Percentiles rank a stretch among this genome's conserved stretches.
These are phyloP conservation scores for Xylariaceae sp. DNA, from an alignment of 2,329 filamentous ascomycete species.

Conservation along the genomic window DNA sequence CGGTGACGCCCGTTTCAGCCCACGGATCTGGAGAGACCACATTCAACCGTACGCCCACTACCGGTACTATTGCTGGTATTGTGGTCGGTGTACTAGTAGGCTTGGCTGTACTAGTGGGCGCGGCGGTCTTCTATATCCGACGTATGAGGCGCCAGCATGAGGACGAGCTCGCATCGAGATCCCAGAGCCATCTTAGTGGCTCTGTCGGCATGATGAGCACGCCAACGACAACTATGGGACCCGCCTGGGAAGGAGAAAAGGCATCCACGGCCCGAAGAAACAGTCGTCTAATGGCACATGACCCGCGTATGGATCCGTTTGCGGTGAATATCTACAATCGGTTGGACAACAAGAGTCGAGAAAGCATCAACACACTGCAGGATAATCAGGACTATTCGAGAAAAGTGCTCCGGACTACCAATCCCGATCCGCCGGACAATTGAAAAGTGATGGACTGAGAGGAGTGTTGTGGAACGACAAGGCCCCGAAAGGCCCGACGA, in stretches of 20 bases:
- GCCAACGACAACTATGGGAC: constrained; percentile 41
- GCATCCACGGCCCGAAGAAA: constrained; percentile 44
- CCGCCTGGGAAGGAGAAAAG: constrained; percentile 35
- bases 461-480: constrained; percentile 16
- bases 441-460: constrained; percentile 15
- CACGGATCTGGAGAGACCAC: constrained; percentile 7
- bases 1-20: constrained; percentile 41
- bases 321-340: constrained; percentile 51
- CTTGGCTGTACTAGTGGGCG: constrained; percentile 22
- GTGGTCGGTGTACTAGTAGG: constrained; percentile 29
- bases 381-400: constrained; percentile 63
- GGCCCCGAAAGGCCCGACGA: constrained; percentile 31
- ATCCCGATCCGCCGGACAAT: constrained; percentile 49
- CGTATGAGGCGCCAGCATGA: constrained; percentile 40
- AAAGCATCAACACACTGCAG: constrained; percentile 58
- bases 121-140: constrained; percentile 39
- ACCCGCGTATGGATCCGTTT: constrained; percentile 59
- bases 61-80: constrained; percentile 27
- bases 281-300: constrained; percentile 52
- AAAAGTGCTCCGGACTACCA: constrained; percentile 56
- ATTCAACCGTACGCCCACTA: constrained; percentile 20
- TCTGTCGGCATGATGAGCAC: constrained; percentile 45
- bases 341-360: constrained; percentile 51
- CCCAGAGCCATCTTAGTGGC: constrained; percentile 45
- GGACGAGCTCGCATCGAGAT: constrained; percentile 39